Evolutionary conservation across 1,284 basidiomycete species (phyloP).

Genomic region (Leccinum discolor): DNA sequence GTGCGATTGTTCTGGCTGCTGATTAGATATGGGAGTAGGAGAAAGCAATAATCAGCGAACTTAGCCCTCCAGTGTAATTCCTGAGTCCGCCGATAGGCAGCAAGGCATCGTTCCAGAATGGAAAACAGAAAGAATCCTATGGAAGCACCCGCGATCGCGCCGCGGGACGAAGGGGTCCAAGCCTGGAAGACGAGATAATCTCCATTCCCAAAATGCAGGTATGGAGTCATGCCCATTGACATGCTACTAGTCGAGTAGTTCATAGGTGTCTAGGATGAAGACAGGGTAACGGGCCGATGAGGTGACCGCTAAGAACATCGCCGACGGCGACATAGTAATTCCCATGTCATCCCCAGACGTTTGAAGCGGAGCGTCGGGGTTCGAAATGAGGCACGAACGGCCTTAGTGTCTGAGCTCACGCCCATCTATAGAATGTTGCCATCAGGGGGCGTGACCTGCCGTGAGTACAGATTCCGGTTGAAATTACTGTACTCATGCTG

Average conservation of each 20-base stretch:
- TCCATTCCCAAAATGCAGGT: constrained; percentile 63
- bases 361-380: background rate
- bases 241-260: constrained; percentile 12
- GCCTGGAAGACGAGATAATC: constrained; percentile 69
- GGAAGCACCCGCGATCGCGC: constrained; percentile 74
- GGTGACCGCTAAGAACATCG: background rate
- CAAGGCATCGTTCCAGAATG: constrained; percentile 68
- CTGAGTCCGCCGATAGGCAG: constrained; percentile 52
- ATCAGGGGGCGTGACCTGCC: background rate
- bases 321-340: background rate
- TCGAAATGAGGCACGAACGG: background rate
- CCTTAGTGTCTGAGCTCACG: background rate
- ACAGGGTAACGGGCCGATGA: background rate
- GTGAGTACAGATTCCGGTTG: background rate
- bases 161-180: constrained; percentile 66
- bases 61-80: constrained; percentile 59
- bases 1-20: constrained; percentile 11
- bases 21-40: background rate
- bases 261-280: background rate
- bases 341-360: background rate
- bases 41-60: constrained; percentile 38
- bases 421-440: background rate
- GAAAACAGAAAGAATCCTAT: constrained; percentile 68
- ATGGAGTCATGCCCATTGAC: constrained; percentile 50
- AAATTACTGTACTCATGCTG: no score